A percentile compares a stretch with the other conserved stretches of the same genome.
These are phyloP conservation scores for Magnaporthiopsis incrustans DNA, from an alignment of 2,329 filamentous ascomycete genomes.

Conservation along the genomic window DNA sequence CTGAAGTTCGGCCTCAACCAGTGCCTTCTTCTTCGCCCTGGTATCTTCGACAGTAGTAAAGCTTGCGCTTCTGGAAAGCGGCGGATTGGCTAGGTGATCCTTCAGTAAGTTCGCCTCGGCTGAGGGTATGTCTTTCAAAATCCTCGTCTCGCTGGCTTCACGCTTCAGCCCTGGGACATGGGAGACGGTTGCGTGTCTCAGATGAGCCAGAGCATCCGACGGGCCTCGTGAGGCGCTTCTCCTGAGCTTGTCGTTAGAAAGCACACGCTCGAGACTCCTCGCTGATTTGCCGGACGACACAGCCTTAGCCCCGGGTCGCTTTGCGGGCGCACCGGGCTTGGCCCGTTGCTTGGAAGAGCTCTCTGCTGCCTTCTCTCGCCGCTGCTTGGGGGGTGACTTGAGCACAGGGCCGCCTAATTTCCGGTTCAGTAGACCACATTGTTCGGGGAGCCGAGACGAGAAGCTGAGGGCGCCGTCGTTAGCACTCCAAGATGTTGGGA, in stretches of 20 bases:
- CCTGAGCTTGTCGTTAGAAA: conserved; percentile 50
- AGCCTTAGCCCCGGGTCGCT: conserved; percentile 34
- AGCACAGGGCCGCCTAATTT: conserved; percentile 68
- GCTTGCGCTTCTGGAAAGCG: conserved; percentile 34
- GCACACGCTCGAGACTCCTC: conserved; percentile 53
- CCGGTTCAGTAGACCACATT: conserved; percentile 62
- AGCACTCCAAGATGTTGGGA: neutral
- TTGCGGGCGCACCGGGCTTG: conserved; percentile 44
- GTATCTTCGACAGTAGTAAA: conserved; percentile 43
- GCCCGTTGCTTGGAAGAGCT: conserved; percentile 24
- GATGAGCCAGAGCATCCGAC: conserved; percentile 51
- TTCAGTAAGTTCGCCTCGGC: conserved; percentile 28
- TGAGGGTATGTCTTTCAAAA: conserved; percentile 34
- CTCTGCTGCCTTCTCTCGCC: conserved; percentile 25
- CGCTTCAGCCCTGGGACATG: conserved; percentile 55
- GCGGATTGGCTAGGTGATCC: conserved; percentile 32
- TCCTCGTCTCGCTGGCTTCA: conserved; percentile 52
- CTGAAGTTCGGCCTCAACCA: conserved; percentile 61
- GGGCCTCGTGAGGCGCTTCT: conserved; percentile 50
- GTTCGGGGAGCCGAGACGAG: conserved; percentile 63
- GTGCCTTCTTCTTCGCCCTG: conserved; percentile 57
- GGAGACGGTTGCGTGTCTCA: conserved; percentile 61
- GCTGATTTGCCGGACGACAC: conserved; percentile 32
- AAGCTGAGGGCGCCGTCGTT: conserved; percentile 41
- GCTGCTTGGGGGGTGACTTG: conserved; percentile 38